phyloP scores from a whole-genome alignment of 805 yeast species.

The Yamadazyma kitorensis region DNA sequence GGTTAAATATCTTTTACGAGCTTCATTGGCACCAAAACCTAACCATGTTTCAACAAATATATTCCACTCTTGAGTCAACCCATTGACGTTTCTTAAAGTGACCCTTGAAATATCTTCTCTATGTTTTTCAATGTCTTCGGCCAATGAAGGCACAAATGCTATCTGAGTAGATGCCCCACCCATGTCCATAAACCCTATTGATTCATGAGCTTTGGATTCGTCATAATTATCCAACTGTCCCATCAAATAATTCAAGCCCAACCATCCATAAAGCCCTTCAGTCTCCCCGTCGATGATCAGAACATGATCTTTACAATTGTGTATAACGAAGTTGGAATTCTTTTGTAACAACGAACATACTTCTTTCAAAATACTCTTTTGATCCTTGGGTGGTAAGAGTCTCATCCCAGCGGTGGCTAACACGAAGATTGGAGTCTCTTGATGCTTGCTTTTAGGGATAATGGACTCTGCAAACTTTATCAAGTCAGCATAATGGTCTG shows the following conservation, averaged over 20 bases:
- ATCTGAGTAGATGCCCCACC: conserved; percentile 98
- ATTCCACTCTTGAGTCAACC: conserved; percentile 71
- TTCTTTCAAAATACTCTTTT: conserved; percentile 50
- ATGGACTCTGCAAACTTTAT: conserved; percentile 65
- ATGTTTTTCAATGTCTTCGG: conserved; percentile 46
- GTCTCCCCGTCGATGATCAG: conserved; percentile 90
- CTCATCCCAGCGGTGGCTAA: conserved; percentile 98
- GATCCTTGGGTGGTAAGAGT: conserved; percentile 55
- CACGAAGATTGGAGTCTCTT: conserved; percentile 81
- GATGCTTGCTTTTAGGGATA: conserved; percentile 60
- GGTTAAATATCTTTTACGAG: conserved; percentile 67
- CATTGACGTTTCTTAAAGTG: conserved; percentile 64
- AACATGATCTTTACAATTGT: conserved; percentile 67
- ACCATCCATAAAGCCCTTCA: conserved; percentile 96
- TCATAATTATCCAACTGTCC: conserved; percentile 57
- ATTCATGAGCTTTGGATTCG: conserved; percentile 38
- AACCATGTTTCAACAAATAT: conserved; percentile 96
- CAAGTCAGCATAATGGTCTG: conserved; percentile 62
- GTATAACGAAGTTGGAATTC: conserved; percentile 54
- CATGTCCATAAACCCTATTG: conserved; percentile 97
- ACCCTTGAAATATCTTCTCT: conserved; percentile 42
- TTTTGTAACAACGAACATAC: conserved; percentile 58
- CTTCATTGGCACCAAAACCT: conserved; percentile 97
- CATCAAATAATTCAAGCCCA: conserved; percentile 81
- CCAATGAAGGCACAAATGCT: conserved; percentile 79